phyloP scores from a whole-genome alignment of 208 protist species.

The Leishmania aethiopica region DNA sequence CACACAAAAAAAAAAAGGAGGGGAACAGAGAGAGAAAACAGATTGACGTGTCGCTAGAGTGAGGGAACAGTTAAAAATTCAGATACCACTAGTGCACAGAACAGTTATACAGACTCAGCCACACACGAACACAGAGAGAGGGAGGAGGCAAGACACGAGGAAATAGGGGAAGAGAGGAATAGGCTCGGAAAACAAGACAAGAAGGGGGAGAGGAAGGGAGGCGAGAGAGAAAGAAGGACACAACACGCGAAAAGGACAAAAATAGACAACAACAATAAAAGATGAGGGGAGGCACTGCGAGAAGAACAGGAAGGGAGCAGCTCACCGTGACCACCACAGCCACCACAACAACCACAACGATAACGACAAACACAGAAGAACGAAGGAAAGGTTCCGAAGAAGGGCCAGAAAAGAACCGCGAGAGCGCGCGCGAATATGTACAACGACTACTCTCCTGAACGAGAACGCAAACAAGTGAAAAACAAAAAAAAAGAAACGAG shows the following conservation, averaged over 20 bases:
- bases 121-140: not conserved
- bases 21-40: not conserved
- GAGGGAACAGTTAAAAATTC: not conserved
- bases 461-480: not conserved
- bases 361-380: not conserved
- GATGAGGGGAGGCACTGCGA: not conserved
- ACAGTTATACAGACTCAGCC: not conserved
- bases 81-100: not conserved
- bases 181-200: slow-evolving; percentile 4
- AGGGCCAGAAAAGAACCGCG: slow-evolving; percentile 2
- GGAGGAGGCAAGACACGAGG: not conserved
- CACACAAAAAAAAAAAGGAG: not conserved
- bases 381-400: not conserved
- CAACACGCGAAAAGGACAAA: not conserved
- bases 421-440: slow-evolving; percentile 12
- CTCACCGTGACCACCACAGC: not conserved
- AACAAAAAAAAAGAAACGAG: slow-evolving; percentile 9
- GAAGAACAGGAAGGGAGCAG: not conserved
- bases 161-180: not conserved
- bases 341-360: not conserved
- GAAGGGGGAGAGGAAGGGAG: slow-evolving; percentile 15
- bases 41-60: not conserved
- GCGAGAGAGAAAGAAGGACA: not conserved
- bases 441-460: not conserved
- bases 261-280: not conserved